Evolutionary conservation across 306 rosid genomes (phyloP).

Genomic region (Castanospermum australe): DNA sequence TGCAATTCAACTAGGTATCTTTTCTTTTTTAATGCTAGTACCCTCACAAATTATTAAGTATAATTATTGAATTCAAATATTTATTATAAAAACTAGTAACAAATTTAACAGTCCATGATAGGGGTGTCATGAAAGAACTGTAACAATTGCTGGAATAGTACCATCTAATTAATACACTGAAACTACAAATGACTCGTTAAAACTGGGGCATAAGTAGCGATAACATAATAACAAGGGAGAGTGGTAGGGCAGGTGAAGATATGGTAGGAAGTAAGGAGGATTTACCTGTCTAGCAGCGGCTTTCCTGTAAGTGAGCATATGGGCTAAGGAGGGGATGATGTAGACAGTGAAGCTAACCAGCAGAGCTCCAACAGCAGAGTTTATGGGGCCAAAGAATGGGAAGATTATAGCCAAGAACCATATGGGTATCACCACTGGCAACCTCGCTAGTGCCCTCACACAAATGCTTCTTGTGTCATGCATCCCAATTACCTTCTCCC

Average conservation of each 20-base stretch:
- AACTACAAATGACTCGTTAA: no score
- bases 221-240: background rate
- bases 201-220: background rate
- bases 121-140: no score
- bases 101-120: no score
- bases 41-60: no score
- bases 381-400: slow-evolving; percentile 96
- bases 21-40: no score
- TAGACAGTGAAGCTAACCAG: slow-evolving; percentile 97
- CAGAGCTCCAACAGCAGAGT: slow-evolving; percentile 94
- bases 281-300: slow-evolving; percentile 87
- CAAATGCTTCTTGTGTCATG: slow-evolving; percentile 89
- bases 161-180: no score
- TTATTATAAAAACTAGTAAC: no score
- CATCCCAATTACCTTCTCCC: slow-evolving; percentile 99
- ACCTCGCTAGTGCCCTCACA: slow-evolving; percentile 78
- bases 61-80: no score
- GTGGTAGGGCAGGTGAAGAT: background rate
- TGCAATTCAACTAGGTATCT: background rate
- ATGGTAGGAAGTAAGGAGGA: background rate
- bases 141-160: no score
- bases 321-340: slow-evolving; percentile 80
- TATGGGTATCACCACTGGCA: slow-evolving; percentile 92
- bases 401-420: slow-evolving; percentile 96
- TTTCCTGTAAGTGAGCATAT: slow-evolving; percentile 87